Percentiles rank a stretch among this genome's conserved stretches.
Conservation (phyloP, 2,329 filamentous ascomycete genomes). For the Talaromyces sp. region DNA sequence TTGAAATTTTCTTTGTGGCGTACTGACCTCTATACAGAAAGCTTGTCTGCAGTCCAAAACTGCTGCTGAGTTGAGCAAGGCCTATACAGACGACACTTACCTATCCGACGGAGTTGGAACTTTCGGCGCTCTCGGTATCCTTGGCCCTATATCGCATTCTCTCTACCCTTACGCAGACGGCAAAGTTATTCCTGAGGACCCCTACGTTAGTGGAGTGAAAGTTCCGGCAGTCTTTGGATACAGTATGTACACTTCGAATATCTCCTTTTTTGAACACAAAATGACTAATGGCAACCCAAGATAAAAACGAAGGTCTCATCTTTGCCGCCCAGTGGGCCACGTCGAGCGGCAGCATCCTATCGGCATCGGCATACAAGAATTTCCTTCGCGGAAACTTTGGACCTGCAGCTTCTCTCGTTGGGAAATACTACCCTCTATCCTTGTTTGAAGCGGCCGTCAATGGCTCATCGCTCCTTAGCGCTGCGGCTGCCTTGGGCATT, state of each 20-base stretch:
- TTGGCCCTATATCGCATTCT: not conserved
- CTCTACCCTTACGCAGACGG: conserved; percentile 18
- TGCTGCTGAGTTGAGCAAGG: conserved; percentile 9
- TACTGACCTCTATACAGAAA: conserved; percentile 13
- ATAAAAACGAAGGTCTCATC: conserved; percentile 2
- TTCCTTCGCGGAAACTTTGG: conserved; percentile 17
- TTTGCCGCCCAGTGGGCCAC: not conserved
- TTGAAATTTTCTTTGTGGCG: not conserved
- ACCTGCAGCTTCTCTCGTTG: conserved; percentile 10
- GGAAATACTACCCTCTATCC: conserved; percentile 13
- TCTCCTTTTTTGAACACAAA: not conserved
- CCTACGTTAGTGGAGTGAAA: conserved; percentile 11
- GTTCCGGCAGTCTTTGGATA: conserved; percentile 18
- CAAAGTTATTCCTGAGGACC: conserved; percentile 14
- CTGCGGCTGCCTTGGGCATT: not conserved
- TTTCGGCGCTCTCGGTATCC: not conserved
- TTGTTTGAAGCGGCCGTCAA: conserved; percentile 1
- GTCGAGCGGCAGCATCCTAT: not conserved
- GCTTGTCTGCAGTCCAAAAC: conserved; percentile 16
- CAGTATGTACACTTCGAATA: conserved; percentile 12
- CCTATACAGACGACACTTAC: conserved; percentile 6
- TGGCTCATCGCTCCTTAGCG: not conserved
- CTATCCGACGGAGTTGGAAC: conserved; percentile 2
- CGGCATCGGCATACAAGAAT: conserved; percentile 9
- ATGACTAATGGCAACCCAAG: not conserved